Conservation (phyloP, 306 rosid genomes). For the Gillenia trifoliata region DNA sequence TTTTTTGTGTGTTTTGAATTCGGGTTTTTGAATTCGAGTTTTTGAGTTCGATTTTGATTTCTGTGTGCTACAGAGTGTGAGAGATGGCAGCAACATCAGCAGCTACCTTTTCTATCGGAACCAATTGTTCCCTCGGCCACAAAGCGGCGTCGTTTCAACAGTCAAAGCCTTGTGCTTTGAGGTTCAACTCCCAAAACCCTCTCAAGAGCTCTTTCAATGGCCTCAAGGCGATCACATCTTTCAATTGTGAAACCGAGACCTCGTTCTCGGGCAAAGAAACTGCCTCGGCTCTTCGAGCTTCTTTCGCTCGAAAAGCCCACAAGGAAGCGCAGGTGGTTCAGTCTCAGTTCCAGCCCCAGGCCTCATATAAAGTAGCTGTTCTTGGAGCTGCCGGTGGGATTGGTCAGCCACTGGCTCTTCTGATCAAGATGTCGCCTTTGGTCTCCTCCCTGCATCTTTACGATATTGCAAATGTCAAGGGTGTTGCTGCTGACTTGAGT, state of each 20-base stretch:
- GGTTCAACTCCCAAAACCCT: conserved; percentile 42
- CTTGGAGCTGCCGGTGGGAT: conserved; percentile 98
- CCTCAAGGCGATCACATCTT: conserved; percentile 50
- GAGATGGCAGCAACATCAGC: conserved; percentile 77
- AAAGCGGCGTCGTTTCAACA: conserved; percentile 48
- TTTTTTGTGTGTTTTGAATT: neutral
- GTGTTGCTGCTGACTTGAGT: conserved; percentile 95
- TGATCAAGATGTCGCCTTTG: conserved; percentile 93
- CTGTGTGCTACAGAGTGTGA: conserved; percentile 27
- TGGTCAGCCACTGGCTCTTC: conserved; percentile 89
- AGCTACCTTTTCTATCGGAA: conserved; percentile 52
- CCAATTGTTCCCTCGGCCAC: conserved; percentile 37
- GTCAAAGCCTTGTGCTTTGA: conserved; percentile 44
- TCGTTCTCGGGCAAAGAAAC: conserved; percentile 63
- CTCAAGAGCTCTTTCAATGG: conserved; percentile 59
- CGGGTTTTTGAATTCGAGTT: neutral
- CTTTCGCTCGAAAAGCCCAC: conserved; percentile 51
- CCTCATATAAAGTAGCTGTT: conserved; percentile 80
- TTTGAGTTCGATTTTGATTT: neutral
- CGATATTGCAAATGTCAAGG: conserved; percentile 91
- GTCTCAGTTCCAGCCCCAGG: conserved; percentile 59
- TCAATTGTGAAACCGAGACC: conserved; percentile 38
- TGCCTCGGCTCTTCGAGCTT: conserved; percentile 39
- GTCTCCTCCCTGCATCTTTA: conserved; percentile 81
- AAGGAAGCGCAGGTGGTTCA: conserved; percentile 32